A percentile compares a stretch with the other conserved stretches of the same genome.
These are phyloP conservation scores for Brettanomyces custersianus DNA, from an alignment of 805 yeast species.

Conservation along the genomic window DNA sequence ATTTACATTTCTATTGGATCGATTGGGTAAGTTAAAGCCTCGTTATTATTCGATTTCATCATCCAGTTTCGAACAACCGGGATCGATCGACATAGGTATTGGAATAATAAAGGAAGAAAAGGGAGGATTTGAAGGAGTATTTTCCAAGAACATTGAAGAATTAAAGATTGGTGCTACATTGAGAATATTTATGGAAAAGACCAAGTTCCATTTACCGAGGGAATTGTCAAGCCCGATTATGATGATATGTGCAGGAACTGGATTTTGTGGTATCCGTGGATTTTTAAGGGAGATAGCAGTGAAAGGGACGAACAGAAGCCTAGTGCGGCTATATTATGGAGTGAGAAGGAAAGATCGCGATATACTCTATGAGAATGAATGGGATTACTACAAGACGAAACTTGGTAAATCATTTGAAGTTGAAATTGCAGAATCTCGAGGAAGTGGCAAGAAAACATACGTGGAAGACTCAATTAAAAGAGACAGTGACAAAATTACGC, in stretches of 20 bases:
- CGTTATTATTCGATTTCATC: slow-evolving; percentile 92
- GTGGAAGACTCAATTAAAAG: slow-evolving; percentile 71
- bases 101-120: slow-evolving; percentile 58
- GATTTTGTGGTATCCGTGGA: slow-evolving; percentile 94
- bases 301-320: slow-evolving; percentile 15
- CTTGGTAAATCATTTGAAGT: slow-evolving; percentile 51
- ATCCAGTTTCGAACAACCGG: slow-evolving; percentile 52
- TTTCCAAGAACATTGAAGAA: slow-evolving; percentile 50
- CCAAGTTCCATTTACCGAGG: slow-evolving; percentile 84
- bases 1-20: slow-evolving; percentile 71
- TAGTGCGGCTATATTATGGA: slow-evolving; percentile 80
- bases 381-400: slow-evolving; percentile 53
- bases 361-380: slow-evolving; percentile 71
- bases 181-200: slow-evolving; percentile 81
- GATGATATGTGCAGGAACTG: slow-evolving; percentile 93
- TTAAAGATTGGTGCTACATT: slow-evolving; percentile 31
- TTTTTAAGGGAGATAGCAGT: slow-evolving; percentile 42
- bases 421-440: slow-evolving; percentile 75
- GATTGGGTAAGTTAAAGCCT: slow-evolving; percentile 70
- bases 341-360: slow-evolving; percentile 48
- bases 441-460: slow-evolving; percentile 46
- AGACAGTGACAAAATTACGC: slow-evolving; percentile 36
- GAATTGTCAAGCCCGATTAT: slow-evolving; percentile 72
- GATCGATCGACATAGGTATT: slow-evolving; percentile 65
- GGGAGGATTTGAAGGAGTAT: slow-evolving; percentile 57